Percentiles rank a stretch among this genome's conserved stretches.
Evolutionary conservation across 192 early-diverging fungal genomes (phyloP).

Genomic region (Glomus cerebriforme): DNA sequence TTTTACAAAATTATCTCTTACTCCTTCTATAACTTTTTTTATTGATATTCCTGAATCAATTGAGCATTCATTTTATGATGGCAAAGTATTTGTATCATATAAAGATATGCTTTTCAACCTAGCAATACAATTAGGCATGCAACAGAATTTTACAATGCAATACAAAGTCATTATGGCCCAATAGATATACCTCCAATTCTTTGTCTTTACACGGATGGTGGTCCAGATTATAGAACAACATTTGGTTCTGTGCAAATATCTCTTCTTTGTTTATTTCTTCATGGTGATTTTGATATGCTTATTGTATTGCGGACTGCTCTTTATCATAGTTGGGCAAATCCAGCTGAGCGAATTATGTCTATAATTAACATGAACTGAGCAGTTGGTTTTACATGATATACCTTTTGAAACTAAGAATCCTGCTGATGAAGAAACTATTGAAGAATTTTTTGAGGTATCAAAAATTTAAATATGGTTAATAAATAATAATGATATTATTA

Average conservation of each 20-base stretch:
- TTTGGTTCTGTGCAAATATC: background rate
- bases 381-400: too few species aligned
- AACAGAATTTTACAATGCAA: background rate
- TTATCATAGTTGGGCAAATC: background rate
- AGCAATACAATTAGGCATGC: background rate
- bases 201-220: background rate
- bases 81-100: background rate
- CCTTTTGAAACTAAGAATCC: too few species aligned
- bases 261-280: background rate
- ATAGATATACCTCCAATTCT: background rate
- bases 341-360: background rate
- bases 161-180: background rate
- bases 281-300: background rate
- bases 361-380: background rate
- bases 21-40: background rate
- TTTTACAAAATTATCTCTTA: background rate
- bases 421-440: too few species aligned
- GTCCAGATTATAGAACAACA: background rate
- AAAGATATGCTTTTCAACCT: background rate
- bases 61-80: background rate
- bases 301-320: background rate
- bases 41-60: background rate
- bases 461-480: too few species aligned
- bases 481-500: too few species aligned
- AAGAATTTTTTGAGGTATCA: too few species aligned